phyloP scores from a whole-genome alignment of 2,329 filamentous ascomycete genomes.

The Aspergillus puulaauensis region DNA sequence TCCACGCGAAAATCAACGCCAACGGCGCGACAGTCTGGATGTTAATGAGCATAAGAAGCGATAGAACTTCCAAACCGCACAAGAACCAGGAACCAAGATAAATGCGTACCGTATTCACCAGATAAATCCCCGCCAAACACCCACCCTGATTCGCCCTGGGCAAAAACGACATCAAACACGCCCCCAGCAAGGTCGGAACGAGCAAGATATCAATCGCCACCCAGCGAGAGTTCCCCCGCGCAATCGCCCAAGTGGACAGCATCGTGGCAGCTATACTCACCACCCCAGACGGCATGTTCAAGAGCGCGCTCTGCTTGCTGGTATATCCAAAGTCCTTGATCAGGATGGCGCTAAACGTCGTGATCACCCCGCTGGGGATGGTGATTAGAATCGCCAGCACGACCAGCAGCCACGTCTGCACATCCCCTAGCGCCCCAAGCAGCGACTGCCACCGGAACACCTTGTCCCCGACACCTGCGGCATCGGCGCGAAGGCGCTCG shows the following conservation, averaged over 20 bases:
- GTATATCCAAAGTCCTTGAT: constrained; percentile 45
- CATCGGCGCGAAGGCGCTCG: constrained; percentile 18
- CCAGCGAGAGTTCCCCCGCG: constrained; percentile 40
- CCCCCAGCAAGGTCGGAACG: constrained; percentile 47
- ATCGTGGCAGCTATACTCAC: constrained; percentile 42
- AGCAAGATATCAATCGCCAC: constrained; percentile 44
- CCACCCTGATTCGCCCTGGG: constrained; percentile 39
- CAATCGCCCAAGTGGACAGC: constrained; percentile 39
- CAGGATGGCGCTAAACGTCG: constrained; percentile 46
- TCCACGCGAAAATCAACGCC: constrained; percentile 45
- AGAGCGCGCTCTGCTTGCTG: constrained; percentile 41
- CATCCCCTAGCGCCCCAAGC: constrained; percentile 19
- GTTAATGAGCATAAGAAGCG: too few species aligned
- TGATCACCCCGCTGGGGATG: constrained; percentile 47
- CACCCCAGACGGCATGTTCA: constrained; percentile 47
- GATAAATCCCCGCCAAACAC: constrained; percentile 44
- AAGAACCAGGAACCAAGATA: too few species aligned
- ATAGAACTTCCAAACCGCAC: too few species aligned
- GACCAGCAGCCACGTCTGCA: constrained; percentile 23
- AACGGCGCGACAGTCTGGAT: constrained; percentile 38
- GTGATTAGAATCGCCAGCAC: constrained; percentile 33
- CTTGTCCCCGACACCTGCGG: constrained; percentile 21
- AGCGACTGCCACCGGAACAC: constrained; percentile 24
- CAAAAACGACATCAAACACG: constrained; percentile 37
- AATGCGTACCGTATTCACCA: constrained; percentile 28